These are phyloP conservation scores for Lentinus polychrous DNA, from an alignment of 1,284 basidiomycete genomes.

Conservation along the genomic window DNA sequence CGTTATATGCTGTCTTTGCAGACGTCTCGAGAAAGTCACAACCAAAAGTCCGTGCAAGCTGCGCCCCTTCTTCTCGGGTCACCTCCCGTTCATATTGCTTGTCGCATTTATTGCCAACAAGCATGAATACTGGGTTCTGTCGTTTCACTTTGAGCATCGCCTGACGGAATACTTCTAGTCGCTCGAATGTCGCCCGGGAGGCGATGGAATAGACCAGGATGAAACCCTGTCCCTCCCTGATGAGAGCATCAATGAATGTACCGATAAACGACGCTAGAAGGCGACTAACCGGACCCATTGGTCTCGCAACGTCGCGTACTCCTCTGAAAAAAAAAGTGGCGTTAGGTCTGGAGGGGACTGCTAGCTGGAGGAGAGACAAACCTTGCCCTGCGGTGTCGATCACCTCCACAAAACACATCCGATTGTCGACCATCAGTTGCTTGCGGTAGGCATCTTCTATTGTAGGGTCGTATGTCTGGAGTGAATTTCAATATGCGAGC, in stretches of 20 bases:
- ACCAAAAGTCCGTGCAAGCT: conserved; percentile 80
- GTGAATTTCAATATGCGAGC: conserved; percentile 1
- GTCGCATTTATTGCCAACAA: conserved; percentile 92
- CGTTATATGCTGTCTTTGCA: conserved; percentile 93
- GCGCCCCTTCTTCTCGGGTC: conserved; percentile 81
- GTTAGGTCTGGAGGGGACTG: conserved; percentile 13
- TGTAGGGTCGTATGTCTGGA: conserved; percentile 81
- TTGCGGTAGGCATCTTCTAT: conserved; percentile 96
- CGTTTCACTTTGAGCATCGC: conserved; percentile 93
- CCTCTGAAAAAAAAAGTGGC: conserved; percentile 50
- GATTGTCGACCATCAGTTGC: conserved; percentile 85
- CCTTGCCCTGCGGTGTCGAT: conserved; percentile 94
- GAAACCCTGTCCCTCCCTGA: conserved; percentile 96
- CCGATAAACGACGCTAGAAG: conserved; percentile 3
- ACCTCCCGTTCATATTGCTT: conserved; percentile 83
- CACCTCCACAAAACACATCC: conserved; percentile 89
- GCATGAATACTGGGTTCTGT: conserved; percentile 78
- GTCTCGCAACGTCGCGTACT: conserved; percentile 95
- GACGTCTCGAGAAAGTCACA: conserved; percentile 97
- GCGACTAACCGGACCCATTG: conserved; percentile 91
- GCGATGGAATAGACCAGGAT: conserved; percentile 98
- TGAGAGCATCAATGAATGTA: conserved; percentile 11
- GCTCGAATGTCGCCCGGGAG: conserved; percentile 90
- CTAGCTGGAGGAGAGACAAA: conserved; percentile 31
- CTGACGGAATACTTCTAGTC: conserved; percentile 91